Conservation (phyloP, 352 stramenopile species). For the Pythium sukuiense region DNA sequence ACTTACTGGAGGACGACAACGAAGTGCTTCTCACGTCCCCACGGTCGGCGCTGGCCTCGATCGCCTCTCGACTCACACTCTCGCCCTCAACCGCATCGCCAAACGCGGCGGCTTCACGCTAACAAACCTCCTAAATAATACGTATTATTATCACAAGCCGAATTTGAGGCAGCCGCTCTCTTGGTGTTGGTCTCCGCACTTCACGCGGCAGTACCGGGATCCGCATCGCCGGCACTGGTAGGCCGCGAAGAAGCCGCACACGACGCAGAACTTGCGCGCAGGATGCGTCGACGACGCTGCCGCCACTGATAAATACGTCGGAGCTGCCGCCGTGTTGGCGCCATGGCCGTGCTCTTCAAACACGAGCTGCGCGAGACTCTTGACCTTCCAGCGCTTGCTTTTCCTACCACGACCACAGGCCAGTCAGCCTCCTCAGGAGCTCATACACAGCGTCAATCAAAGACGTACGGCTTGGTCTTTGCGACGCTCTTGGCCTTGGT, state of each 20-base stretch:
- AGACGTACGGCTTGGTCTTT: slow-evolving; percentile 10
- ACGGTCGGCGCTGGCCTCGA: slow-evolving; percentile 18
- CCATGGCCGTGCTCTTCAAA: slow-evolving; percentile 63
- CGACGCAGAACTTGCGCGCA: slow-evolving; percentile 78
- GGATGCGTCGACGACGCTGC: slow-evolving; percentile 58
- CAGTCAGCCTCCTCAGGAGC: not conserved
- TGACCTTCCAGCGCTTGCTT: slow-evolving; percentile 71
- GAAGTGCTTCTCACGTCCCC: slow-evolving; percentile 40
- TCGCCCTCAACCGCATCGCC: not conserved
- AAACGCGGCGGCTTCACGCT: not conserved
- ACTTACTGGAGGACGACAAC: slow-evolving; percentile 60
- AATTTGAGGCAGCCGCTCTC: slow-evolving; percentile 92
- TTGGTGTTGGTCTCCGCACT: slow-evolving; percentile 87
- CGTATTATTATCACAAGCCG: slow-evolving; percentile 38
- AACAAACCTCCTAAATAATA: not conserved
- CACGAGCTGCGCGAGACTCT: slow-evolving; percentile 85
- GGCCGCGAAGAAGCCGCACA: slow-evolving; percentile 79
- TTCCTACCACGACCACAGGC: slow-evolving; percentile 5
- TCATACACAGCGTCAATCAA: slow-evolving; percentile 9
- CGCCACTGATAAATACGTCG: slow-evolving; percentile 78
- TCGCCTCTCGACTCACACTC: slow-evolving; percentile 19
- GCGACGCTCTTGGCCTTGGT: slow-evolving; percentile 25
- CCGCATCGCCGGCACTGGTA: slow-evolving; percentile 83
- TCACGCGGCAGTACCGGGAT: slow-evolving; percentile 77
- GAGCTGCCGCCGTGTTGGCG: slow-evolving; percentile 14